phyloP scores from a whole-genome alignment of 345 rosid genomes.

The Euphorbia lathyris region DNA sequence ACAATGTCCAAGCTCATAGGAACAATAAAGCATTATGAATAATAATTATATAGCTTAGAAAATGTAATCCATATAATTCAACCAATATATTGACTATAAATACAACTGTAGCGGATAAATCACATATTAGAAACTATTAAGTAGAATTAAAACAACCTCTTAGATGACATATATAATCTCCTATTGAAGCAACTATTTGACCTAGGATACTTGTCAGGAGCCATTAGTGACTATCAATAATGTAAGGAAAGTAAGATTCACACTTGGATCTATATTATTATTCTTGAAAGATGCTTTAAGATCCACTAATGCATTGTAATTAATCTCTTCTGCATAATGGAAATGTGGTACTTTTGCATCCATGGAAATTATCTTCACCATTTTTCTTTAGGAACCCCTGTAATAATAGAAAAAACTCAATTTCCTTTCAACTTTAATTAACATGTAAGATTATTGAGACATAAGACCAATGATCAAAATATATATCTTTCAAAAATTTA shows the following conservation, averaged over 20 bases:
- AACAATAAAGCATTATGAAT: too few species aligned
- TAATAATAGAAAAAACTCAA: background rate
- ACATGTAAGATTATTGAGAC: background rate
- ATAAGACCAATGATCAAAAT: background rate
- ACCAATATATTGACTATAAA: too few species aligned
- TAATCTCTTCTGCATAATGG: slow-evolving; percentile 94
- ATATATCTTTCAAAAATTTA: too few species aligned
- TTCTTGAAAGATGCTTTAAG: slow-evolving; percentile 69
- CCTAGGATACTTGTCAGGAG: slow-evolving; percentile 66
- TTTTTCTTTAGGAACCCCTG: slow-evolving; percentile 86
- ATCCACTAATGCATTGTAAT: slow-evolving; percentile 69
- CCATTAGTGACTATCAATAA: slow-evolving; percentile 74
- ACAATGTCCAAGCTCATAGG: too few species aligned
- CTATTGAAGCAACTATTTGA: slow-evolving; percentile 82
- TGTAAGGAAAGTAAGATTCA: slow-evolving; percentile 89
- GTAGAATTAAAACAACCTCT: too few species aligned
- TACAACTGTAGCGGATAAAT: too few species aligned
- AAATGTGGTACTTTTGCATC: slow-evolving; percentile 93
- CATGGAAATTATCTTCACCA: slow-evolving; percentile 93
- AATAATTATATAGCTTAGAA: too few species aligned
- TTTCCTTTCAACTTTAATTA: slow-evolving; percentile 1
- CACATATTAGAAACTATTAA: too few species aligned
- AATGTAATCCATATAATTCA: too few species aligned
- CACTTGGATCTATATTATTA: slow-evolving; percentile 52
- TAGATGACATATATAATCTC: too few species aligned